Percentiles rank a stretch among this genome's conserved stretches.
Evolutionary conservation across 257 asterid genomes (phyloP).

Genomic region (Petunia axillaris): DNA sequence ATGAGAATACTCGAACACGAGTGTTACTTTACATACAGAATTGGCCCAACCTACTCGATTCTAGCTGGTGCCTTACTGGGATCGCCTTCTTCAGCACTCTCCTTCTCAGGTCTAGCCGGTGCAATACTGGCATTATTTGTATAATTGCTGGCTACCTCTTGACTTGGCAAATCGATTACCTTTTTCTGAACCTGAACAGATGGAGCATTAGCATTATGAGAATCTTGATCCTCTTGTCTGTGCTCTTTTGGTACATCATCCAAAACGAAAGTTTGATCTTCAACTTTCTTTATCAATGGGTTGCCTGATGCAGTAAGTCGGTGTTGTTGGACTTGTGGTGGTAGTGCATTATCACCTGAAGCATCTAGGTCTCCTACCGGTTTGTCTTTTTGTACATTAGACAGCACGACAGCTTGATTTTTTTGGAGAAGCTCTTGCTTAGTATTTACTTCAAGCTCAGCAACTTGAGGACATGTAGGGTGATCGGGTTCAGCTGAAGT

Average conservation of each 20-base stretch:
- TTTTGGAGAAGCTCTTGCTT: slow-evolving; percentile 44
- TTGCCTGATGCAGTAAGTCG: slow-evolving; percentile 36
- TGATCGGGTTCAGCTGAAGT: not conserved
- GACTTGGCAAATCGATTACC: slow-evolving; percentile 27
- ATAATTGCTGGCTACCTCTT: not conserved
- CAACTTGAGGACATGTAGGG: slow-evolving; percentile 27
- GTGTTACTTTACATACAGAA: slow-evolving; percentile 21
- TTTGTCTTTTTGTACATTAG: slow-evolving; percentile 22
- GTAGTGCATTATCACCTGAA: not conserved
- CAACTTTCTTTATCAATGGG: slow-evolving; percentile 33
- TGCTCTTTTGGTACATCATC: slow-evolving; percentile 37
- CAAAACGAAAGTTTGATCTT: slow-evolving; percentile 32
- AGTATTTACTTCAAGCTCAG: slow-evolving; percentile 33
- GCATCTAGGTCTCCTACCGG: slow-evolving; percentile 9
- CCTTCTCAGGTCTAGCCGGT: slow-evolving; percentile 1
- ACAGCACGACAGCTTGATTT: slow-evolving; percentile 25
- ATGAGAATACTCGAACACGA: not conserved
- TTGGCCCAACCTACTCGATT: slow-evolving; percentile 18
- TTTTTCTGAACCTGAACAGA: slow-evolving; percentile 31
- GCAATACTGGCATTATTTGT: slow-evolving; percentile 19
- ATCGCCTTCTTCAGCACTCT: slow-evolving; percentile 19
- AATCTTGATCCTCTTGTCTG: slow-evolving; percentile 25
- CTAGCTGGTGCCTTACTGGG: slow-evolving; percentile 22
- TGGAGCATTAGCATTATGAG: slow-evolving; percentile 33
- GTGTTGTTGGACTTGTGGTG: slow-evolving; percentile 35